These are phyloP conservation scores for Backusella morwellensis DNA, from an alignment of 192 early-diverging fungal genomes.

Conservation along the genomic window DNA sequence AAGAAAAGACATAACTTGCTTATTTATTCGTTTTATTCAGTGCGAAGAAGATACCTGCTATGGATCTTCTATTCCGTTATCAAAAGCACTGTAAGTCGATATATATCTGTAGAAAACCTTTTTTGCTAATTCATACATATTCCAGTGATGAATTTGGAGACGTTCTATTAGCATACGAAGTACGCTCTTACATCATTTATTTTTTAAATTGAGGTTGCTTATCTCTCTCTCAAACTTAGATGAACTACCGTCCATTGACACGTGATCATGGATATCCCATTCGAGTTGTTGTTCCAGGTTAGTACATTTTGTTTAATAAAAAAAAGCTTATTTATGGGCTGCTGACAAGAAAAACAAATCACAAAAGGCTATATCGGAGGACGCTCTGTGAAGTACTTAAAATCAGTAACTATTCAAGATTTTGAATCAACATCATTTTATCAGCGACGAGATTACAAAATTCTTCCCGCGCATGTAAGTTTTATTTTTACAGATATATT, in stretches of 20 bases:
- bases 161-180: conserved; percentile 73
- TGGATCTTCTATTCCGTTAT: conserved; percentile 64
- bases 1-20: background rate
- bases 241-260: conserved; percentile 73
- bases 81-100: conserved; percentile 58
- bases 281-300: conserved; percentile 81
- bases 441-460: conserved; percentile 82
- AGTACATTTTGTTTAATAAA: background rate
- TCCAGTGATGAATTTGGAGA: conserved; percentile 57
- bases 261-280: conserved; percentile 87
- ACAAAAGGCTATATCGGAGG: conserved; percentile 76
- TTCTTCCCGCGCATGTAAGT: conserved; percentile 69
- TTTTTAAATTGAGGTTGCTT: conserved; percentile 21
- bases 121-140: background rate
- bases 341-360: background rate
- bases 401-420: conserved; percentile 63
- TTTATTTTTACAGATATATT: conserved; percentile 20
- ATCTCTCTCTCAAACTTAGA: conserved; percentile 33
- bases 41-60: conserved; percentile 67
- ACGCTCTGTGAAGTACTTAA: conserved; percentile 88
- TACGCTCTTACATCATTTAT: conserved; percentile 40
- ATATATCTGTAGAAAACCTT: background rate
- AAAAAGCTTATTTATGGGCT: background rate
- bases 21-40: conserved; percentile 2
- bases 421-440: conserved; percentile 69